phyloP scores from a whole-genome alignment of 345 rosid genomes.

The Eutrema japonicum region DNA sequence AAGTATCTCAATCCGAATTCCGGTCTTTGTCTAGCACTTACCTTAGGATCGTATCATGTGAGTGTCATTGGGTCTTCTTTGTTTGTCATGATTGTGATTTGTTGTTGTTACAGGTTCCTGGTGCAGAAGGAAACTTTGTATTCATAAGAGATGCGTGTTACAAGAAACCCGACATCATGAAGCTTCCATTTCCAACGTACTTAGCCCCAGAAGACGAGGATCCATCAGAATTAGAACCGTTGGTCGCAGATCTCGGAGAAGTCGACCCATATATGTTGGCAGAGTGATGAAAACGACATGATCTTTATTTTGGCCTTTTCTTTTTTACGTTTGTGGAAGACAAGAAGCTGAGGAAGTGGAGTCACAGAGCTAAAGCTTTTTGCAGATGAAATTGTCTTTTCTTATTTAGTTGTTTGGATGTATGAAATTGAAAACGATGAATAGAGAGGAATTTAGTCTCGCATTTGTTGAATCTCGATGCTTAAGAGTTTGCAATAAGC shows the following conservation, averaged over 20 bases:
- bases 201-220: conserved; percentile 69
- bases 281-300: conserved; percentile 48
- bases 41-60: background rate
- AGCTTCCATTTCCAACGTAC: conserved; percentile 91
- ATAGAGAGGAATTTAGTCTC: conserved; percentile 36
- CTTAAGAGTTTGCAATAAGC: conserved; percentile 38
- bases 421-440: conserved; percentile 33
- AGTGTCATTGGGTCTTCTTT: conserved; percentile 16
- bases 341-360: conserved; percentile 26
- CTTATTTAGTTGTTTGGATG: conserved; percentile 37
- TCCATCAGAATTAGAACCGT: conserved; percentile 49
- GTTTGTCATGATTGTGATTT: conserved; percentile 19
- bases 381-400: conserved; percentile 35
- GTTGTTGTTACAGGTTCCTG: conserved; percentile 69
- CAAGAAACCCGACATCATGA: conserved; percentile 74
- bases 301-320: conserved; percentile 21
- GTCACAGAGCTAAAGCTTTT: conserved; percentile 32
- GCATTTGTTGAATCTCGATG: conserved; percentile 29
- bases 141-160: conserved; percentile 80
- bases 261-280: conserved; percentile 86
- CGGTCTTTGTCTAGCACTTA: background rate
- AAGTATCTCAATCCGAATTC: conserved; percentile 40
- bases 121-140: conserved; percentile 88
- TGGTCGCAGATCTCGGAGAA: conserved; percentile 83
- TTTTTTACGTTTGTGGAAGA: conserved; percentile 22